Evolutionary conservation across 2,329 filamentous ascomycete species (phyloP).

Genomic region (Orbilia quercus): DNA sequence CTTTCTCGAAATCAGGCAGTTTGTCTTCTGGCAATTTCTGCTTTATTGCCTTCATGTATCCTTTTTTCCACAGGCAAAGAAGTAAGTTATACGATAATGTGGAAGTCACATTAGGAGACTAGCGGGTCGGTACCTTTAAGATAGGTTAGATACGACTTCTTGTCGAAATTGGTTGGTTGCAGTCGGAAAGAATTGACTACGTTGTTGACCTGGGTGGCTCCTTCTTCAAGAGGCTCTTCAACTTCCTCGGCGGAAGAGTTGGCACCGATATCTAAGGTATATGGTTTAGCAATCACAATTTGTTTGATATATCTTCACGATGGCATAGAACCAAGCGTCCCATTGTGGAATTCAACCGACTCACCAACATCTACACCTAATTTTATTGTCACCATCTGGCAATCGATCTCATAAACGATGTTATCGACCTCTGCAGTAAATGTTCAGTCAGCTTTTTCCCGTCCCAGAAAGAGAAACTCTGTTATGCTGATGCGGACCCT

Average conservation of each 20-base stretch:
- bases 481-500: constrained; percentile 63
- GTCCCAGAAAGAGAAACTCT: neutral
- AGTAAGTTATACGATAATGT: constrained; percentile 3
- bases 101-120: neutral
- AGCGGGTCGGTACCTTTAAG: constrained; percentile 77
- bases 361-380: constrained; percentile 77
- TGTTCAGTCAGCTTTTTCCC: neutral
- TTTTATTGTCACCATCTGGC: constrained; percentile 78
- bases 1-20: constrained; percentile 80
- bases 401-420: constrained; percentile 89
- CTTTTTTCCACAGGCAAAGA: constrained; percentile 66
- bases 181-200: constrained; percentile 93
- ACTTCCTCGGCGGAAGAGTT: constrained; percentile 96
- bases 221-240: constrained; percentile 78
- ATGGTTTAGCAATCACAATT: constrained; percentile 1
- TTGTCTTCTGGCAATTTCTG: constrained; percentile 72
- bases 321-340: too few species aligned
- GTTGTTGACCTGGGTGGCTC: constrained; percentile 82
- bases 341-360: constrained; percentile 61
- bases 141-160: constrained; percentile 84
- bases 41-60: constrained; percentile 93
- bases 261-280: constrained; percentile 79
- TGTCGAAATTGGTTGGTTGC: constrained; percentile 80
- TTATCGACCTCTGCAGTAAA: constrained; percentile 71
- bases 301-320: neutral